Evolutionary conservation across 345 rosid genomes (phyloP), one percentile per base, ranked within the genome.

Genomic region (Linum trigynum): DNA sequence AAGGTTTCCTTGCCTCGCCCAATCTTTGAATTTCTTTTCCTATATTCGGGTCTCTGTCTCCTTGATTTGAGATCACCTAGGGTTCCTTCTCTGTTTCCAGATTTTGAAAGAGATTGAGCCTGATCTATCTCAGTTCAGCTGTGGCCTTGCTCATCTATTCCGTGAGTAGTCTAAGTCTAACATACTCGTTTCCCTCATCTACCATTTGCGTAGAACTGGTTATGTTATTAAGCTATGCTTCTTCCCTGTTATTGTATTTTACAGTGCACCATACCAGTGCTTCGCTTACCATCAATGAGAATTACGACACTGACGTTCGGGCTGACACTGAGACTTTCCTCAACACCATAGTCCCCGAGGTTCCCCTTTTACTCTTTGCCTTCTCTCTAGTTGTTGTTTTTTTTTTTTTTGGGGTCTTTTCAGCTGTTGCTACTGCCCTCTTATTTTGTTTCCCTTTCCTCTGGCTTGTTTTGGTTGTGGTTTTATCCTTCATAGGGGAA

Each of bases 241-340:
- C 23, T 3, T 11, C 10, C 5, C 17, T 41, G 15, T 68, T 62
- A 38, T 7, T 12, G 2, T 39, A 6, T 0, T 6, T 38, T 38
- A 7, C 73, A 90, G 96, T 92, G 75, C 98, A 90, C 55, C 98
- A 92, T 74, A 88, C 94, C 23, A 92, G 98, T 66, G 98, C 96
- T 69, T 92, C 98, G 57, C 85, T 92, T 62, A 92, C 97, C 2
- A 88, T 92, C 82, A 92, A 92, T 61, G 98, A 90, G 86, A 90
- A 92, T 66, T 92, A 86, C 64, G 98, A 92, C 71, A 82, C 97
- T 45, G 97, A 90, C 80, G 97, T 92, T 72, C 84, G 91, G 45
- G 88, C 80, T 56, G 98, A 92, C 80, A 92, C 89, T 7, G 97
- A 90, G 82, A 92, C 94, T 14, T 92, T 92, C 81, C 90, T 92